Conservation (phyloP, 805 yeast species). For the Ogataea methylovora region DNA sequence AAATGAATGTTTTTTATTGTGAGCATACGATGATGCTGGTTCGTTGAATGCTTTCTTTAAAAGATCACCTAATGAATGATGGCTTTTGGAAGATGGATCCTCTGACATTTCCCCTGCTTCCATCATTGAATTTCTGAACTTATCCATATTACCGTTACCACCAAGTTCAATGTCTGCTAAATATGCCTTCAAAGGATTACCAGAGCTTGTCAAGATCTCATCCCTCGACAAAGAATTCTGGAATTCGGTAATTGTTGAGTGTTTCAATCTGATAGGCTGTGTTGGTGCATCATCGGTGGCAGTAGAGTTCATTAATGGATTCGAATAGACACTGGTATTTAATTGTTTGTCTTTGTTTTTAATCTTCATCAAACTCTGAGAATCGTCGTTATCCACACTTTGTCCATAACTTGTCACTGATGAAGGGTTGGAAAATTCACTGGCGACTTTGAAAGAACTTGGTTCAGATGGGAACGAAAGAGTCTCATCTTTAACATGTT, state of each 20-base stretch:
- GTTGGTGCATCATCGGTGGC: conserved; percentile 12
- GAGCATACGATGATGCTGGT: not conserved
- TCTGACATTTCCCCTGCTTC: not conserved
- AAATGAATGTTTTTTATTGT: not conserved
- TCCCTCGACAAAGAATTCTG: not conserved
- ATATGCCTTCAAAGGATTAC: conserved; percentile 51
- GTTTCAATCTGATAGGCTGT: conserved; percentile 7
- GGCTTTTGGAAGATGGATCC: not conserved
- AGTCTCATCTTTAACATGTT: conserved; percentile 8
- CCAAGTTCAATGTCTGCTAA: conserved; percentile 35
- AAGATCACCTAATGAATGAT: conserved; percentile 8
- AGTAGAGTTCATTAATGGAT: conserved; percentile 13
- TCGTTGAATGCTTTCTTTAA: conserved; percentile 3
- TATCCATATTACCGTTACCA: conserved; percentile 34
- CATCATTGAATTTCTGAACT: conserved; percentile 27
- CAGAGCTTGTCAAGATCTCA: too few species aligned
- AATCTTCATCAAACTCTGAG: too few species aligned
- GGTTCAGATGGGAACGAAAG: not conserved
- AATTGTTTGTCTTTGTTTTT: conserved; percentile 3
- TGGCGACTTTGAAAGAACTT: not conserved
- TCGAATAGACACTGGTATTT: conserved; percentile 11
- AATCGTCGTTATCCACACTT: too few species aligned
- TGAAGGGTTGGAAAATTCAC: conserved; percentile 11
- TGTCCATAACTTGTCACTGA: conserved; percentile 17
- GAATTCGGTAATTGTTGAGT: not conserved